phyloP scores from a whole-genome alignment of 305 asterid genomes.

The Striga hermonthica region DNA sequence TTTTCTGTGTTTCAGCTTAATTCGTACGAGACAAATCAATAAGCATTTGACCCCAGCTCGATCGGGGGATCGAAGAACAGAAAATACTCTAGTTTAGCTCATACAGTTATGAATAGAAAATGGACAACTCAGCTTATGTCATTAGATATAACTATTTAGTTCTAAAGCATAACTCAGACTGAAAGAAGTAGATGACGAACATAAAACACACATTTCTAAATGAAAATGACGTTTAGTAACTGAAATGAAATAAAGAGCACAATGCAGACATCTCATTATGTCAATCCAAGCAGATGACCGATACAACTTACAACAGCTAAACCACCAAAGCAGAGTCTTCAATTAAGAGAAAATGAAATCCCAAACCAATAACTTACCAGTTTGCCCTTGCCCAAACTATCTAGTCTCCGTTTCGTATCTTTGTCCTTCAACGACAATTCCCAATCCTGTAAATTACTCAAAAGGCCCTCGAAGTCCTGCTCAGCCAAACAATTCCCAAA shows the following conservation, averaged over 20 bases:
- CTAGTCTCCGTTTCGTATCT: slow-evolving; percentile 66
- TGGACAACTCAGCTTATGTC: too few relatives aligned
- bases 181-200: too few relatives aligned
- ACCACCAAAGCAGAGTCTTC: slow-evolving; percentile 17
- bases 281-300: not conserved
- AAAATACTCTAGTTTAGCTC: too few relatives aligned
- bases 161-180: too few relatives aligned
- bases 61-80: too few relatives aligned
- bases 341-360: not conserved
- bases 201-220: too few relatives aligned
- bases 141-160: too few relatives aligned
- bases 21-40: too few relatives aligned
- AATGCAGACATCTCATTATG: slow-evolving; percentile 2
- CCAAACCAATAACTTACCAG: slow-evolving; percentile 42
- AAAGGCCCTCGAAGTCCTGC: slow-evolving; percentile 76
- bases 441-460: slow-evolving; percentile 90
- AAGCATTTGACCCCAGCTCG: too few relatives aligned
- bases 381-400: slow-evolving; percentile 44
- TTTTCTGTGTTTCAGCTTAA: too few relatives aligned
- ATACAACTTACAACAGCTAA: not conserved
- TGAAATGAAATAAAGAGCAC: slow-evolving; percentile 5
- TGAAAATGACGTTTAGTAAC: not conserved
- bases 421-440: slow-evolving; percentile 70
- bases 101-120: too few relatives aligned
- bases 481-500: slow-evolving; percentile 29